Base-by-base conservation (phyloP, 257 asterid genomes). In the Handroanthus guayacan region DNA sequence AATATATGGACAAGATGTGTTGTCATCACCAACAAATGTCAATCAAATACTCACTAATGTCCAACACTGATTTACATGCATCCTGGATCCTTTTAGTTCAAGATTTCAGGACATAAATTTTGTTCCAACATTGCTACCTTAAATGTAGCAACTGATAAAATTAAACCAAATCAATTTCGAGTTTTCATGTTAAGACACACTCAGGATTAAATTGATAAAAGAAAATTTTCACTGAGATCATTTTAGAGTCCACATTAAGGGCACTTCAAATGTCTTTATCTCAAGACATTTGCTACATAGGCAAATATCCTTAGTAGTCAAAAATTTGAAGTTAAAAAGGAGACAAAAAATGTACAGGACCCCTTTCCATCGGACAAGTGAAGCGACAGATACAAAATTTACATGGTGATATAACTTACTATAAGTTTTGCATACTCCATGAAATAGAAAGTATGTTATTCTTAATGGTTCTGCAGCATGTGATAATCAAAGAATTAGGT, bases 21-120 rank as follows among this genome's bases (percentile, higher is more conserved):
- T 20, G 16, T 45, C 74, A 17, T 54, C 79, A 38, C 57, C 57
- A 18, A 55, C 20, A 64, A 65, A 57, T 34, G 44, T 20, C 56
- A 39, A 57, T 0, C 44, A 58, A 6, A 36, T 4, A 36, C 50
- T 37, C 12, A 67, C 62, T 17, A 50, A 54, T 20, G 16, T 44
- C 62, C n/a, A n/a, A n/a, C n/a, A n/a, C n/a, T n/a, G n/a, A n/a
- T n/a, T n/a, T n/a, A n/a, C n/a, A n/a, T n/a, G n/a, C 37, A 66
- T 66, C 52, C 54, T 39, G 18, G 48, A 6, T 11, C 73, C 71
- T 67, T 64, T 52, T 20, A 56, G 65, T 55, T 38, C 11, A 38
- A 10, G 36, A 55, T 39, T 41, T 58, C 14, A 69, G 36, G 52
- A 39, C 50, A 39, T 18, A 25, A 37, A 57, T 56, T 9, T 57